phyloP scores from a whole-genome alignment of 2,329 filamentous ascomycete species.

The Seiridium unicorne region DNA sequence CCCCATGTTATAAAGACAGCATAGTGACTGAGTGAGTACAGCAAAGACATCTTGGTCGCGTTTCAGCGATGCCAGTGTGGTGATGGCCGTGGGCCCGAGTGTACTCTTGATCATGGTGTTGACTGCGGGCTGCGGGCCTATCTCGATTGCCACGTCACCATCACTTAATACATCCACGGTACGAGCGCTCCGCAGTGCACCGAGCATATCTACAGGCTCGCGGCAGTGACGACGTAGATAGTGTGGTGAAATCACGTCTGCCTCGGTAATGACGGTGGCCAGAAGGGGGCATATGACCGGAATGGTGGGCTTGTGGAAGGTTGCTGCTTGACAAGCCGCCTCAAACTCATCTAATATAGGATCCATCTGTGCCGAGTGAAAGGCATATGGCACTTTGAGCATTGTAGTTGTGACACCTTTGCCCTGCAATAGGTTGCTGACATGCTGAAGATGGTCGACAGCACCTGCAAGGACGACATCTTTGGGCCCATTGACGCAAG shows the following conservation, averaged over 20 bases:
- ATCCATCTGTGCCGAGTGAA: constrained; percentile 8
- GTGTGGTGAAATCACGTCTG: not conserved
- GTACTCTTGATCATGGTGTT: constrained; percentile 28
- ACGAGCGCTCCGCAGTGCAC: constrained; percentile 15
- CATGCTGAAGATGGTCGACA: not conserved
- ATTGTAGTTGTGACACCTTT: not conserved
- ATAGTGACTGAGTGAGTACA: constrained; percentile 40
- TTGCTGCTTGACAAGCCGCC: not conserved
- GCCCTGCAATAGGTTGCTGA: not conserved
- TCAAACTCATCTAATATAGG: not conserved
- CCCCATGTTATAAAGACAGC: constrained; percentile 47
- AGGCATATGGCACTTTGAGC: constrained; percentile 8
- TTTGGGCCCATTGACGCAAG: constrained; percentile 70
- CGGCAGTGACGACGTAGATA: constrained; percentile 27
- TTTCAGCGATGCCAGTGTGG: constrained; percentile 7
- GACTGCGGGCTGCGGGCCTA: constrained; percentile 30
- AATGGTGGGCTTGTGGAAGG: not conserved
- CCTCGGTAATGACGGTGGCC: constrained; percentile 4
- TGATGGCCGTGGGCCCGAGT: constrained; percentile 14
- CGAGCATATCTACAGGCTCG: constrained; percentile 30
- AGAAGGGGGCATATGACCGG: constrained; percentile 14
- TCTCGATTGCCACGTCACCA: constrained; percentile 28
- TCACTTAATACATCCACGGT: constrained; percentile 8
- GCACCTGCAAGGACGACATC: constrained; percentile 60
- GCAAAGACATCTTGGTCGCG: not conserved